Percentiles rank a stretch among this genome's conserved stretches.
Evolutionary conservation across 257 asterid species (phyloP).

Genomic region (Scutellaria baicalensis): DNA sequence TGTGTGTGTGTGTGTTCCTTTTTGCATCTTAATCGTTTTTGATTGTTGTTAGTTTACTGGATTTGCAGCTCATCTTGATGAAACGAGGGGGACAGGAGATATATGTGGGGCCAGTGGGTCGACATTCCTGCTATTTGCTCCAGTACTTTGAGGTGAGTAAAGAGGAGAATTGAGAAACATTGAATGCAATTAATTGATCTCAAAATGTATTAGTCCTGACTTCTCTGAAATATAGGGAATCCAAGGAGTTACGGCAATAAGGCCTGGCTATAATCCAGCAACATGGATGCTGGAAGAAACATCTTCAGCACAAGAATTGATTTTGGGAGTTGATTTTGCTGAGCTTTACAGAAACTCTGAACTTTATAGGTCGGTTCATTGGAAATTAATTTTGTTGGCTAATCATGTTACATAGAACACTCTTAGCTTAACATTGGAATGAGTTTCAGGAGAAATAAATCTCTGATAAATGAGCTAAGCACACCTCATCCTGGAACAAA

Average conservation of each 20-base stretch:
- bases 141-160: slow-evolving; percentile 39
- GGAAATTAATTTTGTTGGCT: background rate
- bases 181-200: background rate
- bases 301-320: slow-evolving; percentile 32
- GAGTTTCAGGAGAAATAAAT: slow-evolving; percentile 30
- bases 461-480: slow-evolving; percentile 30
- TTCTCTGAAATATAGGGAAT: slow-evolving; percentile 11
- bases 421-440: background rate
- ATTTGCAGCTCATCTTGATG: slow-evolving; percentile 39
- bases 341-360: slow-evolving; percentile 41
- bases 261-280: slow-evolving; percentile 45
- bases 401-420: background rate
- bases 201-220: background rate
- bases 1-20: background rate
- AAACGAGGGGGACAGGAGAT: slow-evolving; percentile 66
- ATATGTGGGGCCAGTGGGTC: slow-evolving; percentile 54
- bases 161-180: background rate
- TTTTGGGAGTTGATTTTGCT: slow-evolving; percentile 36
- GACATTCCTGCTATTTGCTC: slow-evolving; percentile 33
- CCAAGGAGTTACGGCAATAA: slow-evolving; percentile 36
- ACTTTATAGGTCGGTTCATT: slow-evolving; percentile 24
- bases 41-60: background rate
- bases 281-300: slow-evolving; percentile 60
- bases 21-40: background rate
- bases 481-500: slow-evolving; percentile 28